phyloP scores from a whole-genome alignment of 768 basidiomycete species.

The Panaeolus cyanescens region DNA sequence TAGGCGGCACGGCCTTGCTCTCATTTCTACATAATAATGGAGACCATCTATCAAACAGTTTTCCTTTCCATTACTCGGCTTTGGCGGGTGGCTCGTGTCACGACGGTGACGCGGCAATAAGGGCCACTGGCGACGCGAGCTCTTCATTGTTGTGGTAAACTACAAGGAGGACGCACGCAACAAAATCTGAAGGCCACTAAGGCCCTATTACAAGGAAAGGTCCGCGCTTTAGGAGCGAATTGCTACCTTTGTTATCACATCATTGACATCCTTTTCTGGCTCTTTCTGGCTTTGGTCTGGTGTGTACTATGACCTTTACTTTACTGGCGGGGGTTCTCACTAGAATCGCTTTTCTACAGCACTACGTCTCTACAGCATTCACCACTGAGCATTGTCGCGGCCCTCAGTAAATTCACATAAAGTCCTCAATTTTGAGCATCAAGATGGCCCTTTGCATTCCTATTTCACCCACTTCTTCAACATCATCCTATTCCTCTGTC shows the following conservation, averaged over 20 bases:
- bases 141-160: background rate
- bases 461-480: background rate
- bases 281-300: background rate
- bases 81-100: background rate
- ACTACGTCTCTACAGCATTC: background rate
- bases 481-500: background rate
- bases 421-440: background rate
- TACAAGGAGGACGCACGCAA: background rate
- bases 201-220: background rate
- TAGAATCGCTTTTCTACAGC: no score
- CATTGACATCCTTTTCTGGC: background rate
- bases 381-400: background rate
- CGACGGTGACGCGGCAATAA: background rate
- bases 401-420: background rate
- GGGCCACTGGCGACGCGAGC: background rate
- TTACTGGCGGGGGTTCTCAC: background rate
- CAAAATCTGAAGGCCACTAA: background rate
- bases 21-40: background rate
- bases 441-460: background rate
- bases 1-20: background rate
- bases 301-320: background rate
- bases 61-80: background rate
- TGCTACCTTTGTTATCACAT: background rate
- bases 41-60: background rate
- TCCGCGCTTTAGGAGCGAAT: background rate